These are phyloP conservation scores for Pichia pseudocactophila DNA, from an alignment of 805 yeast genomes.

Conservation along the genomic window DNA sequence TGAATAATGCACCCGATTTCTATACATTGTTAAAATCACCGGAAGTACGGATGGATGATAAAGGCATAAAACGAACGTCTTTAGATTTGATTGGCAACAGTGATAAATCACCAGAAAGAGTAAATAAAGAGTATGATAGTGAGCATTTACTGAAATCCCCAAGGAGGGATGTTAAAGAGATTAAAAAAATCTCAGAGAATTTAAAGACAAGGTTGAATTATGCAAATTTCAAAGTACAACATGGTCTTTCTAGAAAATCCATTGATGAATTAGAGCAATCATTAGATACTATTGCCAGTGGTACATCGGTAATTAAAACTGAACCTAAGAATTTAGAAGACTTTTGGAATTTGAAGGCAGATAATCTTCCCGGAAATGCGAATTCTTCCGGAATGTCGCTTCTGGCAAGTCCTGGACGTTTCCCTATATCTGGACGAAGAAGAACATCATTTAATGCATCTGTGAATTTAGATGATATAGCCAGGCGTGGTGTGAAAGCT, in stretches of 20 bases:
- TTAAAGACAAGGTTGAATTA: conserved; percentile 29
- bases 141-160: conserved; percentile 13
- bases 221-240: conserved; percentile 29
- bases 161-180: conserved; percentile 21
- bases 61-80: conserved; percentile 24
- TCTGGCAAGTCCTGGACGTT: conserved; percentile 3
- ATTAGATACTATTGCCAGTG: conserved; percentile 16
- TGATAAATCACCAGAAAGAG: conserved; percentile 18
- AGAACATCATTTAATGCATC: conserved; percentile 13
- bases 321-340: conserved; percentile 16
- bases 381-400: not conserved
- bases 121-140: conserved; percentile 7
- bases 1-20: conserved; percentile 23
- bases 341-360: conserved; percentile 23
- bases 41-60: conserved; percentile 15
- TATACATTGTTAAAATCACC: conserved; percentile 30
- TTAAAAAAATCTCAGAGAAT: conserved; percentile 29
- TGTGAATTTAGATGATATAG: conserved; percentile 25
- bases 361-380: conserved; percentile 16
- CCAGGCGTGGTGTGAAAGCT: conserved; percentile 12
- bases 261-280: conserved; percentile 24
- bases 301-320: conserved; percentile 1
- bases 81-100: conserved; percentile 25
- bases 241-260: conserved; percentile 28
- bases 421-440: conserved; percentile 4